phyloP scores from a whole-genome alignment of 2,329 filamentous ascomycete species.

The Rutstroemia sp. region DNA sequence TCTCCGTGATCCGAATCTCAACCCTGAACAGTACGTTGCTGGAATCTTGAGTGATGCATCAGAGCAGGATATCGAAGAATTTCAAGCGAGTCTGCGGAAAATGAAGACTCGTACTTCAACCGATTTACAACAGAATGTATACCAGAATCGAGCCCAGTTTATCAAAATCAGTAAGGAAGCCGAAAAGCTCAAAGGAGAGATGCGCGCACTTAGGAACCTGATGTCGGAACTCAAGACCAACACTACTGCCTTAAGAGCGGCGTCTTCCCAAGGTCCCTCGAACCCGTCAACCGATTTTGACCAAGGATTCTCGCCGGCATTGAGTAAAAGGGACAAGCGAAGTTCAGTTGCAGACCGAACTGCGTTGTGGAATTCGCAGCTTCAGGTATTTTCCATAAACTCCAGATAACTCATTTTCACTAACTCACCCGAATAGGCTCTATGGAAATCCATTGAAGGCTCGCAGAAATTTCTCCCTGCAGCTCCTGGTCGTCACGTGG shows the following conservation, averaged over 20 bases:
- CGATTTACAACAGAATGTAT: conserved; percentile 90
- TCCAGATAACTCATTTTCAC: background rate
- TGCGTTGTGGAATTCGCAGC: conserved; percentile 60
- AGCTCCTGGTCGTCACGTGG: conserved; percentile 81
- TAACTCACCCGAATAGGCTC: conserved; percentile 41
- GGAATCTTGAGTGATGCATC: conserved; percentile 33
- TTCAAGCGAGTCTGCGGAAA: conserved; percentile 24
- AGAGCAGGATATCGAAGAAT: conserved; percentile 29
- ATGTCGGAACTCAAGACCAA: conserved; percentile 89
- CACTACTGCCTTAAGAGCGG: conserved; percentile 55
- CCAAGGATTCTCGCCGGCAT: conserved; percentile 43
- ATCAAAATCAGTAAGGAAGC: conserved; percentile 99
- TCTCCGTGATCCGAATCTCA: conserved; percentile 70
- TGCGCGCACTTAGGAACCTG: conserved; percentile 80
- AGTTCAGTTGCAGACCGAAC: conserved; percentile 75
- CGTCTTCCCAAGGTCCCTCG: conserved; percentile 44
- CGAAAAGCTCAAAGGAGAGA: conserved; percentile 93
- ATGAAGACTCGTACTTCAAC: conserved; percentile 28
- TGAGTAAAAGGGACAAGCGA: conserved; percentile 71
- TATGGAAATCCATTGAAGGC: conserved; percentile 97
- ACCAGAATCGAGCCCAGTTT: conserved; percentile 95
- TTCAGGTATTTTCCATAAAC: conserved; percentile 33
- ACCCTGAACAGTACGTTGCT: conserved; percentile 65
- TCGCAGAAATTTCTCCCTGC: conserved; percentile 96
- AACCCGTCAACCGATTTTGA: conserved; percentile 38